These are phyloP conservation scores for Nematocida sp. DNA, from an alignment of 371 early-diverging fungal species.

Conservation along the genomic window DNA sequence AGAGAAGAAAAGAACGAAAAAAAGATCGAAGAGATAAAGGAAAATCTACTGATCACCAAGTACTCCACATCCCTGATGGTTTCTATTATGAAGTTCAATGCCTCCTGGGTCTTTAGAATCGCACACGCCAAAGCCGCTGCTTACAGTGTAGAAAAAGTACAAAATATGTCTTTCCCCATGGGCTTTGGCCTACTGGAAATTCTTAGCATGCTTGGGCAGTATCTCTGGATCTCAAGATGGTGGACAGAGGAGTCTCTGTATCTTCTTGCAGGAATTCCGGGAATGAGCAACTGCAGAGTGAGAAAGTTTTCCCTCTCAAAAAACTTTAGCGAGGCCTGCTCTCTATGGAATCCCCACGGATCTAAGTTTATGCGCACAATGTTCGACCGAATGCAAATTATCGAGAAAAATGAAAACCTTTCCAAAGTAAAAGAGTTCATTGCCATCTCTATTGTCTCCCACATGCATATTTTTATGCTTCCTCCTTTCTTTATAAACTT, in stretches of 20 bases:
- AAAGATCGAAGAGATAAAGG: neutral
- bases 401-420: slow-evolving; percentile 9
- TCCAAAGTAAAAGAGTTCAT: slow-evolving; percentile 20
- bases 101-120: too few relatives aligned
- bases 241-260: slow-evolving; percentile 3
- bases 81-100: neutral
- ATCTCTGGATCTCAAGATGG: neutral
- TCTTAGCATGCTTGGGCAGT: neutral
- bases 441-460: slow-evolving; percentile 5
- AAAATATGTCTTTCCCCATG: neutral
- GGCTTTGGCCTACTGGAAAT: neutral
- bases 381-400: neutral
- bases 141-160: slow-evolving; percentile 11
- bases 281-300: neutral
- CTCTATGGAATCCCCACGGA: slow-evolving; percentile 39
- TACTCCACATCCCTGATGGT: neutral
- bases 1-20: neutral
- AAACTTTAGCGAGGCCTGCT: neutral
- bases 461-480: slow-evolving; percentile 35
- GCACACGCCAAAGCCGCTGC: too few relatives aligned
- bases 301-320: neutral
- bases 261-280: neutral
- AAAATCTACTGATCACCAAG: neutral
- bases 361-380: slow-evolving; percentile 34
- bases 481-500: neutral